Base-by-base conservation (phyloP, 2,329 filamentous ascomycete genomes). In the Sporothrix brasiliensis region DNA sequence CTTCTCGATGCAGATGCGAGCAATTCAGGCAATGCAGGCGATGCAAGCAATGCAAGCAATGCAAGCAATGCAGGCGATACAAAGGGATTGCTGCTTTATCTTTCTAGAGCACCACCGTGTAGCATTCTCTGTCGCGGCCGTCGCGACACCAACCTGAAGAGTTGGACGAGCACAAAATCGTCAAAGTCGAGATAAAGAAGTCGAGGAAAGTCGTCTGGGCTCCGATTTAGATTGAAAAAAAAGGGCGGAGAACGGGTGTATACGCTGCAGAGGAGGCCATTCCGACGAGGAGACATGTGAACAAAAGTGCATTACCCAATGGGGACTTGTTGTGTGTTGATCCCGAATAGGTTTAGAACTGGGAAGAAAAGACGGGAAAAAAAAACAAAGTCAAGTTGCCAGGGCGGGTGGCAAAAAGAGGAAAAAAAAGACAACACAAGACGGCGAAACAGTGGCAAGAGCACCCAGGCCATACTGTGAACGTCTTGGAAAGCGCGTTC, bases 401-500 rank as follows among this genome's bases (percentile, higher is more conserved):
- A 44, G 39, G 58, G 21, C 44, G 34, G 58, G 58, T 63, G 58
- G 58, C 58, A 63, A 63, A 63, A 60, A 39, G 10, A 39, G 4
- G 16, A 41, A 5, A 63, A 47, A 47, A 16, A 47, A 6, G 21
- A 41, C 10, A 63, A 13, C 34, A 24, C 21, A 39, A 65, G 47
- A 21, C 44, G n/a, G 24, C 44, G 16, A 21, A 66, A 47, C 14
- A 9, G 58, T 27, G 58, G 58, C 39, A 44, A 44, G 56, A 61
- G 34, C 39, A 47, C 10, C 5, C 58, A 58, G 58, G 34, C 39
- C 44, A n/a, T 19, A 60, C 56, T 44, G 60, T 30, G n/a, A 63
- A 63, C 47, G 9, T 49, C 47, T 16, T 16, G 63, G 63, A 52
- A 21, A 66, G 41, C 19, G 56, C 56, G 56, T 5, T 34, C 19